These are phyloP conservation scores for Globisporangium viniferum DNA, from an alignment of 352 stramenopile species.

Conservation along the genomic window DNA sequence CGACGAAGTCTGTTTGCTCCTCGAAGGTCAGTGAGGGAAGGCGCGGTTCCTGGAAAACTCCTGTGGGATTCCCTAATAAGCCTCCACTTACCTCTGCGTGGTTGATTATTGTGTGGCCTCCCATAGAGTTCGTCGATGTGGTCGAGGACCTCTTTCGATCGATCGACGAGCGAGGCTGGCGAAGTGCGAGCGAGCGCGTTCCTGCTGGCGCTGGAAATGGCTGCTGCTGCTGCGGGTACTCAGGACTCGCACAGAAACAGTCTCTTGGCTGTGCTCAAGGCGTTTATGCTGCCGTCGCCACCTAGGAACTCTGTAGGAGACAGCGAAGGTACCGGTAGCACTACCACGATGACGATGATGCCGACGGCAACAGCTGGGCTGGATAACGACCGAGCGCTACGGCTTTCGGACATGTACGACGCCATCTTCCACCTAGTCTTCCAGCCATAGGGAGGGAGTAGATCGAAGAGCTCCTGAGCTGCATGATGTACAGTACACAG, in stretches of 20 bases:
- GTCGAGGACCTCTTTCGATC: slow-evolving; percentile 13
- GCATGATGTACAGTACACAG: not conserved
- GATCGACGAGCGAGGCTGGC: slow-evolving; percentile 11
- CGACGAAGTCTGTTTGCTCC: slow-evolving; percentile 14
- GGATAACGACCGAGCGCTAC: slow-evolving; percentile 6
- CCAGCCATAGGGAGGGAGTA: not conserved
- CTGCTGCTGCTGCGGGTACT: not conserved
- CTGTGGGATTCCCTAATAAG: not conserved
- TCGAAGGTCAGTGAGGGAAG: slow-evolving; percentile 9
- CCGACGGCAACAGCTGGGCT: not conserved
- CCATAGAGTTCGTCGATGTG: slow-evolving; percentile 9
- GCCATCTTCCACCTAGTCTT: slow-evolving; percentile 13
- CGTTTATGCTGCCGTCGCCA: not conserved
- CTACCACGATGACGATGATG: not conserved
- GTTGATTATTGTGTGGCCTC: not conserved
- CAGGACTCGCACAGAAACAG: not conserved
- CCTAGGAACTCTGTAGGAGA: not conserved
- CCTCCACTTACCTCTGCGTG: not conserved
- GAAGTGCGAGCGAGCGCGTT: slow-evolving; percentile 11
- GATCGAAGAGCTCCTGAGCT: not conserved
- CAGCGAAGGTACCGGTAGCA: not conserved
- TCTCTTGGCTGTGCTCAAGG: slow-evolving; percentile 3
- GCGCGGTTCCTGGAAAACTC: not conserved
- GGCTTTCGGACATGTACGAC: slow-evolving; percentile 6
- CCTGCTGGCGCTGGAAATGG: slow-evolving; percentile 9